Conservation (phyloP, 2,329 filamentous ascomycete genomes). For the Leptographium radiaticola region DNA sequence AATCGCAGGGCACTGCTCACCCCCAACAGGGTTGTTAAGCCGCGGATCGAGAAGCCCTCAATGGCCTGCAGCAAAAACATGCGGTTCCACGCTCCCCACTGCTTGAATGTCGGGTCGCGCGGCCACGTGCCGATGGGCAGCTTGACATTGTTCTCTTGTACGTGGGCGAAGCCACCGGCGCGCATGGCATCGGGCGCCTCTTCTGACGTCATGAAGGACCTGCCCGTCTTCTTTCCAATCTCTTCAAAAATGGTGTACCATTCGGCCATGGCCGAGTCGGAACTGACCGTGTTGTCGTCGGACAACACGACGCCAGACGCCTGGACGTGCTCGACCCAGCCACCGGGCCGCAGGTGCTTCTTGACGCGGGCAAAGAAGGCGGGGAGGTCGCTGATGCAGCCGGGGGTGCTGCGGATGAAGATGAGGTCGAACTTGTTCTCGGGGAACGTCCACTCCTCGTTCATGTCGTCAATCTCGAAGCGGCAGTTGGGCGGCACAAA, state of each 20-base stretch:
- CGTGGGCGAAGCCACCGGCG: conserved; percentile 22
- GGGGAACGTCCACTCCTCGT: conserved; percentile 32
- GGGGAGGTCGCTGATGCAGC: conserved; percentile 39
- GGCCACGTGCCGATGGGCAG: conserved; percentile 43
- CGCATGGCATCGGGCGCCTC: not conserved
- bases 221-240: conserved; percentile 2
- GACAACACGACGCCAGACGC: not conserved
- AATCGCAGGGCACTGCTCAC: not conserved
- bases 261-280: conserved; percentile 10
- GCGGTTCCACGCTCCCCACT: conserved; percentile 37
- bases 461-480: conserved; percentile 50
- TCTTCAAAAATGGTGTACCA: conserved; percentile 8
- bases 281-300: conserved; percentile 15
- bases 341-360: conserved; percentile 35
- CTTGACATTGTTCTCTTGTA: conserved; percentile 34
- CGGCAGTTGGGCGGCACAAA: conserved; percentile 45
- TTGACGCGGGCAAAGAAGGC: conserved; percentile 25
- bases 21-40: conserved; percentile 34
- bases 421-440: conserved; percentile 42
- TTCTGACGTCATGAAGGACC: not conserved
- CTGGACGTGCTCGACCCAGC: conserved; percentile 16
- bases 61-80: conserved; percentile 36
- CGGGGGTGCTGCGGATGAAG: conserved; percentile 40
- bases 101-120: conserved; percentile 35
- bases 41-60: conserved; percentile 37